Percentiles rank a stretch among this genome's conserved stretches.
These are phyloP conservation scores for Alloascoidea africana DNA, from an alignment of 805 yeast genomes.

Conservation along the genomic window DNA sequence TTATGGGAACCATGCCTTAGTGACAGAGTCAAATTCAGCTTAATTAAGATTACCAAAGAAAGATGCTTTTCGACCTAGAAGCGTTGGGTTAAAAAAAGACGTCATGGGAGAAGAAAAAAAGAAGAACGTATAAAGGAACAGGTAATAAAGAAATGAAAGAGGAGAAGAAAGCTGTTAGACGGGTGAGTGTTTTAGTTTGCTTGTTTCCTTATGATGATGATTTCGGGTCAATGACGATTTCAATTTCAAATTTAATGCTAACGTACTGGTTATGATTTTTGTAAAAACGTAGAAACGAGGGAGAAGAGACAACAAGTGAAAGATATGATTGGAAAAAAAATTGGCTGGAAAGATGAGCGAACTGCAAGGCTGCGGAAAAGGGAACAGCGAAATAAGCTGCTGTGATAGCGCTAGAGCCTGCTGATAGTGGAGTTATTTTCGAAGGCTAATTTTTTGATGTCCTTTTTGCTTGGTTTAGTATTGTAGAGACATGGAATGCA, in stretches of 20 bases:
- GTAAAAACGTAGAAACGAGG: conserved; percentile 25
- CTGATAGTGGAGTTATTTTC: too few species aligned
- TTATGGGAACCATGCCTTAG: too few species aligned
- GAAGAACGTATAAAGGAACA: conserved; percentile 50
- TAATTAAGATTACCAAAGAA: background rate
- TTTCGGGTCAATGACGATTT: too few species aligned
- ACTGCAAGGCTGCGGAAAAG: conserved; percentile 79
- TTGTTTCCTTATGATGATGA: too few species aligned
- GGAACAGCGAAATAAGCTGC: conserved; percentile 89
- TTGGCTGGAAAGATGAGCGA: conserved; percentile 78
- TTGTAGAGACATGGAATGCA: too few species aligned
- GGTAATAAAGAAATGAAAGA: conserved; percentile 58
- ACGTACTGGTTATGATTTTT: background rate
- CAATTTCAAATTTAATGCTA: too few species aligned
- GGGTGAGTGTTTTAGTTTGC: conserved; percentile 18
- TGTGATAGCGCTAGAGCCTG: conserved; percentile 81
- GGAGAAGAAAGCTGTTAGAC: conserved; percentile 53
- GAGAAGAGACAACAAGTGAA: conserved; percentile 63
- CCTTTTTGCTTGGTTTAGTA: too few species aligned
- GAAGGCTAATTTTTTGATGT: too few species aligned
- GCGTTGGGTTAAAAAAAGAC: conserved; percentile 34
- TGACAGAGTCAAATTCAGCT: too few species aligned
- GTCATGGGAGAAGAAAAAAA: conserved; percentile 52
- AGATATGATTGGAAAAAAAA: conserved; percentile 73
- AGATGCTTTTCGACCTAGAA: background rate